phyloP scores from a whole-genome alignment of 768 basidiomycete species.

The Terana coerulea region DNA sequence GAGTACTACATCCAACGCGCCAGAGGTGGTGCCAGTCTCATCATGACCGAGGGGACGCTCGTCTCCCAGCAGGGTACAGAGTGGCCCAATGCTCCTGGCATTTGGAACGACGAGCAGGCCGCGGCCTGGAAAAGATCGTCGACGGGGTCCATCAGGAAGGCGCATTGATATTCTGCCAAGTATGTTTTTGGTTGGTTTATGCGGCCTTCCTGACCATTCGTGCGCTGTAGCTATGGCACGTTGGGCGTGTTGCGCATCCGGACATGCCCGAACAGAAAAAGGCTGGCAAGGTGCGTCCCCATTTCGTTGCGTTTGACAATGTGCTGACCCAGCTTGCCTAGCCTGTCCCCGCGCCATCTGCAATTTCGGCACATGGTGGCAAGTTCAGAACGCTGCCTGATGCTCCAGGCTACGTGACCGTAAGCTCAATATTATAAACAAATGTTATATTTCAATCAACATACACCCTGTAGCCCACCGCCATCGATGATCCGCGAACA shows the following conservation, averaged over 20 bases:
- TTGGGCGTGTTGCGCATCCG: constrained; percentile 6
- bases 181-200: background rate
- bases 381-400: constrained; percentile 9
- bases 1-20: constrained; percentile 49
- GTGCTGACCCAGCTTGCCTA: background rate
- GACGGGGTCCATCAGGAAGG: constrained; percentile 6
- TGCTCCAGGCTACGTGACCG: constrained; percentile 7
- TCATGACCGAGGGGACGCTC: constrained; percentile 56
- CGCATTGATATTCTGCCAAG: constrained; percentile 10
- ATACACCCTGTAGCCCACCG: constrained; percentile 1
- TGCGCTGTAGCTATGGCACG: constrained; percentile 5
- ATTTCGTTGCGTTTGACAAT: background rate
- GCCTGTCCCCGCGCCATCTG: constrained; percentile 10
- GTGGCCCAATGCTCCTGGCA: constrained; percentile 50
- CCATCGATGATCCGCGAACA: constrained; percentile 5
- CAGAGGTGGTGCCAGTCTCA: constrained; percentile 44
- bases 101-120: constrained; percentile 58
- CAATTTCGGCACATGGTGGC: constrained; percentile 7
- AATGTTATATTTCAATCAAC: background rate
- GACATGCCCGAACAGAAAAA: constrained; percentile 11
- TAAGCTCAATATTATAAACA: background rate
- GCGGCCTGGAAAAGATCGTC: constrained; percentile 42
- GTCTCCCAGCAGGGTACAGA: constrained; percentile 50
- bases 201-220: background rate
- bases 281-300: background rate